phyloP scores from a whole-genome alignment of 2,329 filamentous ascomycete genomes.

The Plectosphaerella sp. region DNA sequence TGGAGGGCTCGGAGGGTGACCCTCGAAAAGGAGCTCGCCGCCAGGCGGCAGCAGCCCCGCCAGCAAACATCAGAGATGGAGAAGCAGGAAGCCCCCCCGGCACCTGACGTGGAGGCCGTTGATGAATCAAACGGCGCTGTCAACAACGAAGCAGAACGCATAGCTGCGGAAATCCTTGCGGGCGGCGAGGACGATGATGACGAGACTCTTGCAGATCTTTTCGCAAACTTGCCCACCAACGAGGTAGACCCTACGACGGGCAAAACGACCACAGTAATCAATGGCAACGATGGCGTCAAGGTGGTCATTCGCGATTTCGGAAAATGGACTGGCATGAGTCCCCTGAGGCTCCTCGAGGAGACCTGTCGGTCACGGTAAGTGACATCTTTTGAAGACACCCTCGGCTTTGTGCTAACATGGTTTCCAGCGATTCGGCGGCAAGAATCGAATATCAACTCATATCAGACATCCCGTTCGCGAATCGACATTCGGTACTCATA shows the following conservation, averaged over 20 bases:
- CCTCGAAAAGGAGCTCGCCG: slow-evolving; percentile 58
- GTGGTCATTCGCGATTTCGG: slow-evolving; percentile 77
- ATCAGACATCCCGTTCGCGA: slow-evolving; percentile 70
- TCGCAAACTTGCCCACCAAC: slow-evolving; percentile 55
- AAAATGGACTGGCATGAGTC: slow-evolving; percentile 72
- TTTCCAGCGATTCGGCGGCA: slow-evolving; percentile 60
- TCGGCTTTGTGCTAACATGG: background rate
- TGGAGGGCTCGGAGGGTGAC: slow-evolving; percentile 59
- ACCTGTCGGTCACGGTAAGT: slow-evolving; percentile 73
- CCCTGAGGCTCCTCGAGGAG: slow-evolving; percentile 76
- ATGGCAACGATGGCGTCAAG: slow-evolving; percentile 45
- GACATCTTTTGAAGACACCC: background rate
- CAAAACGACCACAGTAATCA: slow-evolving; percentile 53
- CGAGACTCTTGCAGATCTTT: slow-evolving; percentile 48
- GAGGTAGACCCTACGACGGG: slow-evolving; percentile 55
- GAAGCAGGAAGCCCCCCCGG: slow-evolving; percentile 17
- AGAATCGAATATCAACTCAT: slow-evolving; percentile 65
- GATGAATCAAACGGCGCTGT: slow-evolving; percentile 37
- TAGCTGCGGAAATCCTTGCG: slow-evolving; percentile 55
- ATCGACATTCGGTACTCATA: slow-evolving; percentile 70
- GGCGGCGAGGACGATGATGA: slow-evolving; percentile 51
- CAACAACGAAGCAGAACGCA: slow-evolving; percentile 51
- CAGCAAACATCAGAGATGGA: slow-evolving; percentile 21
- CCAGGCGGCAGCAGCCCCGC: slow-evolving; percentile 35
- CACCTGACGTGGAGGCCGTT: too few relatives aligned